Evolutionary conservation across 768 basidiomycete species (phyloP).

Genomic region (Leccinum incarnatum): DNA sequence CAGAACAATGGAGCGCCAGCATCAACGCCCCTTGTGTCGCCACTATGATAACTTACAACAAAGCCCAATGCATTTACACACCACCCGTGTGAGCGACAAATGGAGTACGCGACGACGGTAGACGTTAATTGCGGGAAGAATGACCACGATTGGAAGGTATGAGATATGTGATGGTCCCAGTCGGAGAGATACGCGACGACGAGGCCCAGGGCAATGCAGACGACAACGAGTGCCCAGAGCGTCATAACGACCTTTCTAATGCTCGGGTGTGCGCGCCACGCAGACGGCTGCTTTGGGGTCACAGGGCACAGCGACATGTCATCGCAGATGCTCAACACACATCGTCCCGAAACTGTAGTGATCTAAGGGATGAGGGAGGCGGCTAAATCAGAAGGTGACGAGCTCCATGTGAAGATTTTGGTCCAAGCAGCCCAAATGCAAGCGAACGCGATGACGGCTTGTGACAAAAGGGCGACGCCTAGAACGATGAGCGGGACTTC

Average conservation of each 20-base stretch:
- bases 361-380: conserved; percentile 30
- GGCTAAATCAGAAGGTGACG: conserved; percentile 30
- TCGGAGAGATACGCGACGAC: too few species aligned
- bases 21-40: conserved; percentile 28
- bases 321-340: conserved; percentile 29
- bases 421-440: conserved; percentile 21
- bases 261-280: conserved; percentile 26
- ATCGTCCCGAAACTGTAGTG: conserved; percentile 14
- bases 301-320: conserved; percentile 5
- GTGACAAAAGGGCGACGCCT: conserved; percentile 23
- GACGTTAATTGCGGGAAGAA: too few species aligned
- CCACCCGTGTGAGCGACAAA: too few species aligned
- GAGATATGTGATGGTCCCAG: too few species aligned
- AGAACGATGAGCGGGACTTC: conserved; percentile 28
- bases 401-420: conserved; percentile 31
- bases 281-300: conserved; percentile 25
- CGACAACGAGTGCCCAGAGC: conserved; percentile 23
- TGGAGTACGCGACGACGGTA: too few species aligned
- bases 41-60: conserved; percentile 26
- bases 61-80: conserved; percentile 15
- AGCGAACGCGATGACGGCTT: conserved; percentile 25
- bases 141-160: too few species aligned
- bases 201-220: conserved; percentile 24
- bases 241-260: conserved; percentile 20
- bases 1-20: conserved; percentile 26